Evolutionary conservation across 2,329 filamentous ascomycete genomes (phyloP), one percentile per base, ranked within the genome.

Genomic region (Fusarium setosum): DNA sequence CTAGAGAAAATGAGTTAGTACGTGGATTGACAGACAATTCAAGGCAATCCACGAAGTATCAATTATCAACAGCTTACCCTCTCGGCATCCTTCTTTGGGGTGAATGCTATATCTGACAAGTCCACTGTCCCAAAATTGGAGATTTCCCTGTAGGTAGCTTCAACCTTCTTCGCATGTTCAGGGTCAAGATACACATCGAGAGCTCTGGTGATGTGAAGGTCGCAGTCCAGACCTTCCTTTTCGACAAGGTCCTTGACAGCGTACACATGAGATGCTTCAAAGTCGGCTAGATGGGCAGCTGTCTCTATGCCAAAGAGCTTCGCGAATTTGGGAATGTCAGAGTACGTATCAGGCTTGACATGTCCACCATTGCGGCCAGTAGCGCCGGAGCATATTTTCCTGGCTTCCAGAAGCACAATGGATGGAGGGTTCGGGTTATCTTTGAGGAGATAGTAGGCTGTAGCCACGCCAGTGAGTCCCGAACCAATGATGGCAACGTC

Each of bases 401-500:
- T 67, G 1, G 76, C 75, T 49, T 79, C 77, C 6, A 80, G 69
- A 10, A 79, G 51, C 10, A 71, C 68, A n/a, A 79, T 71, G 1
- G 59, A 67, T 23, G 45, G 23, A 35, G 17, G 40, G 6, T 42
- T 42, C 20, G 31, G 23, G 20, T 70, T 23, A 3, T 56, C 48
- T 26, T 72, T 63, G 18, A 76, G 63, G 13, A 78, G 74, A 61
- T 83, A 77, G 50, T 83, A 82, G 0, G 79, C 81, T 8, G 80
- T 79, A 4, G 76, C 76, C 1, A 80, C 76, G 79, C 83, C 61
- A 1, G 61, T 32, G 11, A 58, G 32, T 4, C 61, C 61, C 13
- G 20, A 59, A 12, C 61, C 61, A 11, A 85, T 75, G 42, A 85
- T 80, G 31, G 80, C 75, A 44, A 85, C 77, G 56, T 84, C 81